Percentiles rank a stretch among this genome's conserved stretches.
These are phyloP conservation scores for Quercus variabilis DNA, from an alignment of 306 rosid genomes.

Conservation along the genomic window DNA sequence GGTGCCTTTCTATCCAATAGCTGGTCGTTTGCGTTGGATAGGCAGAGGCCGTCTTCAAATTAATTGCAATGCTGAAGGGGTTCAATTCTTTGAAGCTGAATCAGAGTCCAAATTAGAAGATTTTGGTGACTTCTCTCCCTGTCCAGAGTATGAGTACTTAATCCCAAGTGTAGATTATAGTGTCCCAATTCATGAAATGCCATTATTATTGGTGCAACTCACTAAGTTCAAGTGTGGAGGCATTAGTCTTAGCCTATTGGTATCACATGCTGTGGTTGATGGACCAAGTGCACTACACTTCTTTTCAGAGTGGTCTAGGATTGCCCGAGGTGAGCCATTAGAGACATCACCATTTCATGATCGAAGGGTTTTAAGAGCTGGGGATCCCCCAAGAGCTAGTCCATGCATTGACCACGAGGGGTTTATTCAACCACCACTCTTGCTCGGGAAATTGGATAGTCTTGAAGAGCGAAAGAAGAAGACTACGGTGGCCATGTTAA, in stretches of 20 bases:
- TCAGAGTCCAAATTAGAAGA: constrained; percentile 24
- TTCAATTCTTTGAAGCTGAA: constrained; percentile 45
- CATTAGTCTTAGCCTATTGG: constrained; percentile 20
- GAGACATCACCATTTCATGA: constrained; percentile 39
- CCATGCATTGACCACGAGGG: constrained; percentile 2
- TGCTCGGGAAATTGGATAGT: constrained; percentile 5
- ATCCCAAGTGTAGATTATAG: constrained; percentile 38
- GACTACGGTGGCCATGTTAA: constrained; percentile 29
- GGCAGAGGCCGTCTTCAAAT: constrained; percentile 46
- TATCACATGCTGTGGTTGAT: constrained; percentile 50
- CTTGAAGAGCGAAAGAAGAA: constrained; percentile 43
- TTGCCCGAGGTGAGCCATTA: constrained; percentile 42
- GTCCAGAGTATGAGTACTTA: constrained; percentile 12
- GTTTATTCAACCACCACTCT: constrained; percentile 20
- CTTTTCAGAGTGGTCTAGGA: constrained; percentile 46
- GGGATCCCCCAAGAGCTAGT: constrained; percentile 5
- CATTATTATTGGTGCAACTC: constrained; percentile 40
- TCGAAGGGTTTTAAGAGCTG: constrained; percentile 17
- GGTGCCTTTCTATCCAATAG: constrained; percentile 59
- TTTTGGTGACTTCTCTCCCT: constrained; percentile 34
- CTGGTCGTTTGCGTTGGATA: constrained; percentile 53
- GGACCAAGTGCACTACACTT: constrained; percentile 48
- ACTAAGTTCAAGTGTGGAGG: constrained; percentile 59
- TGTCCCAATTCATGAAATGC: constrained; percentile 43
- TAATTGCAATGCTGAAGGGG: constrained; percentile 51